Conservation (phyloP, 345 rosid genomes). For the Bruguiera sexangula region DNA sequence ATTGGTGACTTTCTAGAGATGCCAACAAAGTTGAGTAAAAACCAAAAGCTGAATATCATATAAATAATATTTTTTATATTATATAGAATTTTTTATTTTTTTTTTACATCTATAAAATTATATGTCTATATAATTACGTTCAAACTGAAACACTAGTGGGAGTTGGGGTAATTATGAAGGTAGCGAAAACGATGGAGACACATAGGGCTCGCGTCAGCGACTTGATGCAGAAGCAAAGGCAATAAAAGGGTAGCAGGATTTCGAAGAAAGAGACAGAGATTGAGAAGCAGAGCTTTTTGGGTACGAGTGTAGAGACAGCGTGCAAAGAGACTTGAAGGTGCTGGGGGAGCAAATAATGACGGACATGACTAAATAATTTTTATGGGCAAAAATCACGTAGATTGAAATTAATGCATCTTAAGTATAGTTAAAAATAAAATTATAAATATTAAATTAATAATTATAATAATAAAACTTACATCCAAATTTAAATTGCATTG, state of each 20-base stretch:
- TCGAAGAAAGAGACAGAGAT: not conserved
- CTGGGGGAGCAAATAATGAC: slow-evolving; percentile 26
- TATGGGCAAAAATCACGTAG: no score
- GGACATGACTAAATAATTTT: slow-evolving; percentile 12
- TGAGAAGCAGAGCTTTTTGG: not conserved
- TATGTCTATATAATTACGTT: no score
- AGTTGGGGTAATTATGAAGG: slow-evolving; percentile 15
- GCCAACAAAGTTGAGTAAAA: not conserved
- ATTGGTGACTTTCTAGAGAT: not conserved
- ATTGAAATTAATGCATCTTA: no score
- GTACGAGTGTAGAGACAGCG: slow-evolving; percentile 9
- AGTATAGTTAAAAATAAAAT: no score
- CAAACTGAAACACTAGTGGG: slow-evolving; percentile 5
- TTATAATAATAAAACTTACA: no score
- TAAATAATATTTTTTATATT: no score
- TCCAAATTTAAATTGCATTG: no score
- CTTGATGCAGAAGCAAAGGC: slow-evolving; percentile 30
- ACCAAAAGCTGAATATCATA: no score
- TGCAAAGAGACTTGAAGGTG: slow-evolving; percentile 23
- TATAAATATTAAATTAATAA: no score
- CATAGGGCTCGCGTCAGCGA: not conserved
- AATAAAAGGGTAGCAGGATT: not conserved
- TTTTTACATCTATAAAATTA: no score
- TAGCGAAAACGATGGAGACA: not conserved
- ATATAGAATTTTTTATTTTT: no score